A percentile compares a stretch with the other conserved stretches of the same genome.
Conservation (phyloP, 345 rosid genomes). For the Melaleuca quinquenervia region DNA sequence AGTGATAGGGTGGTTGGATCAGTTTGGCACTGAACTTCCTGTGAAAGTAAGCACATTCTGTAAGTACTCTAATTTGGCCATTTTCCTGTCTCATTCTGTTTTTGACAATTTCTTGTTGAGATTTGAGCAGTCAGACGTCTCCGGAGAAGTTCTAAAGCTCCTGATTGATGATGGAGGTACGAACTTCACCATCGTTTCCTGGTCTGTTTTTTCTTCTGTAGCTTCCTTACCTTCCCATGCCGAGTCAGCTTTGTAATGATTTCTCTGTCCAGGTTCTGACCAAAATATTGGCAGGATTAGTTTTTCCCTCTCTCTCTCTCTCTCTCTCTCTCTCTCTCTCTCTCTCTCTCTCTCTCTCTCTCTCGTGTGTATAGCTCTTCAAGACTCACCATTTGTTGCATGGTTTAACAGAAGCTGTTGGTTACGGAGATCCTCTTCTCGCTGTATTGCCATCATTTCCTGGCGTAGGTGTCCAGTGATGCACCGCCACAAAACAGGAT, state of each 20-base stretch:
- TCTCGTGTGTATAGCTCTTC: background rate
- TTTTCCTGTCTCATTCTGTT: background rate
- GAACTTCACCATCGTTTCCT: background rate
- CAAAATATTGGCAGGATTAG: background rate
- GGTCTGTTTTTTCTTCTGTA: background rate
- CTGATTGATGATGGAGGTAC: constrained; percentile 86
- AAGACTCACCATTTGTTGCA: background rate
- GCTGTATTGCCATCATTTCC: constrained; percentile 82
- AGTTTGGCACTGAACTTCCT: constrained; percentile 64
- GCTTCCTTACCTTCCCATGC: background rate
- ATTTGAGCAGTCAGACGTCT: constrained; percentile 70
- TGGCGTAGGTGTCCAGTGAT: constrained; percentile 11
- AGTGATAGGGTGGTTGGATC: constrained; percentile 73
- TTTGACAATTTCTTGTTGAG: constrained; percentile 1
- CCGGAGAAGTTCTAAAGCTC: constrained; percentile 79
- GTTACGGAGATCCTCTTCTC: constrained; percentile 76
- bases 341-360: no score
- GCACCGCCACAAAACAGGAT: background rate
- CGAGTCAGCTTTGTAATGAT: background rate
- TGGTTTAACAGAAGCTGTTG: constrained; percentile 52
- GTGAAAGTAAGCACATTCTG: constrained; percentile 47
- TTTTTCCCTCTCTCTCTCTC: no score
- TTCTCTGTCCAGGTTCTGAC: background rate
- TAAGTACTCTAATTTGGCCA: background rate
- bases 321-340: no score